Conservation (phyloP, 768 basidiomycete genomes). For the Tricholomella constricta region DNA sequence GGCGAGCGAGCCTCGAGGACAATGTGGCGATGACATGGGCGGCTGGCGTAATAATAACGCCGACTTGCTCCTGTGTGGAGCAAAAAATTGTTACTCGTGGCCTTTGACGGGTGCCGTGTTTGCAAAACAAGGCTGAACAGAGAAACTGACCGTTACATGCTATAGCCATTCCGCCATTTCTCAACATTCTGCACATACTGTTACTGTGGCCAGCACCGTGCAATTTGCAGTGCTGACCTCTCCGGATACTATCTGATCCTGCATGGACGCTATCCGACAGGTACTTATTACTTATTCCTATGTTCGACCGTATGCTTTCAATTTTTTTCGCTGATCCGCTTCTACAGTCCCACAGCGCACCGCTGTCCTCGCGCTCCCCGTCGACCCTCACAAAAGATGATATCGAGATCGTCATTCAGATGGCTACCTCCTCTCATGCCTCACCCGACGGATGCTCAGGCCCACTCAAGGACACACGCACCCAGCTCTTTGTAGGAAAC, state of each 20-base stretch:
- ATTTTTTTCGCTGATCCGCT: neutral
- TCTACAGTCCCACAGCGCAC: slow-evolving; percentile 10
- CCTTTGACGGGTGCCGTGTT: too few relatives aligned
- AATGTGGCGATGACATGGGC: slow-evolving; percentile 18
- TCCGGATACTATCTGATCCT: too few relatives aligned
- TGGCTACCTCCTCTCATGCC: slow-evolving; percentile 76
- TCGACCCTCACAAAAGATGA: slow-evolving; percentile 68
- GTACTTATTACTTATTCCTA: slow-evolving; percentile 8
- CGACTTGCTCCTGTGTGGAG: slow-evolving; percentile 21
- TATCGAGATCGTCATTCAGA: slow-evolving; percentile 90
- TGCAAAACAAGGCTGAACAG: too few relatives aligned
- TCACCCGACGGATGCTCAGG: slow-evolving; percentile 46
- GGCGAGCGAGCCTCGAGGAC: too few relatives aligned
- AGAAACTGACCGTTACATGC: too few relatives aligned
- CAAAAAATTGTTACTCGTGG: slow-evolving; percentile 23
- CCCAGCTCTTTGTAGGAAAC: slow-evolving; percentile 96
- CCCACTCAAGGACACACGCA: slow-evolving; percentile 80
- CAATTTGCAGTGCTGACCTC: too few relatives aligned
- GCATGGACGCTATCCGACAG: slow-evolving; percentile 22
- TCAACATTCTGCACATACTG: too few relatives aligned
- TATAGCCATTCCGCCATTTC: too few relatives aligned
- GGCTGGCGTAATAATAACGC: slow-evolving; percentile 18
- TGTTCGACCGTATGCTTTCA: neutral
- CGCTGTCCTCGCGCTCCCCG: slow-evolving; percentile 14
- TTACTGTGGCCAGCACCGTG: too few relatives aligned